Evolutionary conservation across 805 yeast species (phyloP).

Genomic region (Hanseniaspora hatyaiensis): DNA sequence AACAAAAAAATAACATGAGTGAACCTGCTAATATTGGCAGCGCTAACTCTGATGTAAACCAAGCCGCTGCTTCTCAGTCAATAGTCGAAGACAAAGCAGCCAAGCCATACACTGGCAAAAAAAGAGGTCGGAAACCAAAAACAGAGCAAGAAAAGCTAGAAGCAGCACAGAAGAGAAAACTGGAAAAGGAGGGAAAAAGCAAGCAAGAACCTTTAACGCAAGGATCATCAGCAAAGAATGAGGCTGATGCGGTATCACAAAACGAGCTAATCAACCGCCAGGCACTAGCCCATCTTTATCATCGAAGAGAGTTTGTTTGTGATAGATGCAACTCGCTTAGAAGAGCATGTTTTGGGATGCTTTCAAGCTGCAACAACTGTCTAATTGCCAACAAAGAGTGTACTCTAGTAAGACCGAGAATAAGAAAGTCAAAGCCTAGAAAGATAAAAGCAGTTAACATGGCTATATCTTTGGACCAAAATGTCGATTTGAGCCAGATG

Average conservation of each 20-base stretch:
- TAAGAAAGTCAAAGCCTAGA: constrained; percentile 18
- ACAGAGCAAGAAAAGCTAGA: neutral
- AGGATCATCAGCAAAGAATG: neutral
- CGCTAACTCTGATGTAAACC: too few species aligned
- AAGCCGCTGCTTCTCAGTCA: neutral
- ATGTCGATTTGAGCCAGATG: neutral
- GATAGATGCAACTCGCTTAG: constrained; percentile 19
- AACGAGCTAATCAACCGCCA: neutral
- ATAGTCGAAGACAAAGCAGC: neutral
- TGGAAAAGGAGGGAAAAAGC: neutral
- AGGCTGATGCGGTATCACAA: too few species aligned
- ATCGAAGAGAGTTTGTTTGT: constrained; percentile 17
- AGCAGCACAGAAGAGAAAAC: neutral
- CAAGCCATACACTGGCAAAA: constrained; percentile 2
- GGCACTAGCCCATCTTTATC: constrained; percentile 14
- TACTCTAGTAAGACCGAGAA: constrained; percentile 16
- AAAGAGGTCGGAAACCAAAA: constrained; percentile 15
- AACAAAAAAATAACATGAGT: too few species aligned
- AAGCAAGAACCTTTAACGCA: neutral
- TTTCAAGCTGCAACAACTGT: constrained; percentile 17
- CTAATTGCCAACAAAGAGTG: constrained; percentile 17
- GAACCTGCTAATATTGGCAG: too few species aligned
- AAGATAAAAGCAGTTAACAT: constrained; percentile 15
- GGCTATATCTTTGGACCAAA: constrained; percentile 1
- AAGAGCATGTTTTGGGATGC: constrained; percentile 19